A percentile compares a stretch with the other conserved stretches of the same genome.
Conservation (phyloP, 148 eudicot species). For the Persicaria tinctoria region DNA sequence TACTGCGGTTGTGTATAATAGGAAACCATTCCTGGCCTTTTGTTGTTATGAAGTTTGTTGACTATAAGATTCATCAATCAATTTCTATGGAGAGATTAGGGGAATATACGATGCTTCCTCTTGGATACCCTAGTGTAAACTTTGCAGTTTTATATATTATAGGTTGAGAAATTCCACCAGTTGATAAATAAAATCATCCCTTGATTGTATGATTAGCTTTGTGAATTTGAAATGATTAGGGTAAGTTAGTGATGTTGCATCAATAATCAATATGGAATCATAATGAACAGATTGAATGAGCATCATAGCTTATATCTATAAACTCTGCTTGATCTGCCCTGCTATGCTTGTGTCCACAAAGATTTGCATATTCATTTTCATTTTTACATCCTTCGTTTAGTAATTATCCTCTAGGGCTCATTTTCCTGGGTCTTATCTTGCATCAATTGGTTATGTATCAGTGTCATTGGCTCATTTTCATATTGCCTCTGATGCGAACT, state of each 20-base stretch:
- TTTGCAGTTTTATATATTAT: neutral
- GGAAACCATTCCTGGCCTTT: neutral
- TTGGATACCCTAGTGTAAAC: neutral
- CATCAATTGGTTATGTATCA: neutral
- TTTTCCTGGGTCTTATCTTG: neutral
- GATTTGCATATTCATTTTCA: neutral
- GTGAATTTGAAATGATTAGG: neutral
- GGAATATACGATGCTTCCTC: neutral
- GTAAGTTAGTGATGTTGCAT: neutral
- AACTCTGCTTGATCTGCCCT: neutral
- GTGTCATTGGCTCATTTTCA: neutral
- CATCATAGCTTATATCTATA: neutral
- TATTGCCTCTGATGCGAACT: conserved; percentile 12
- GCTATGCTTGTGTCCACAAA: neutral
- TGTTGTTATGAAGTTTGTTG: neutral
- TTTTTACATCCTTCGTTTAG: neutral
- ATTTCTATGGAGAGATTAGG: neutral
- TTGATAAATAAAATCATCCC: neutral
- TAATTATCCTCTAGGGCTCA: neutral
- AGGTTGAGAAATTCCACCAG: neutral
- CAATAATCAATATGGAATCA: neutral
- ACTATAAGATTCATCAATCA: neutral
- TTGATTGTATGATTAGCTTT: neutral
- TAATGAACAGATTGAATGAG: neutral
- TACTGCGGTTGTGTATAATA: neutral